phyloP scores from a whole-genome alignment of 164 flowering plant species.

The Cinnamomum micranthum region DNA sequence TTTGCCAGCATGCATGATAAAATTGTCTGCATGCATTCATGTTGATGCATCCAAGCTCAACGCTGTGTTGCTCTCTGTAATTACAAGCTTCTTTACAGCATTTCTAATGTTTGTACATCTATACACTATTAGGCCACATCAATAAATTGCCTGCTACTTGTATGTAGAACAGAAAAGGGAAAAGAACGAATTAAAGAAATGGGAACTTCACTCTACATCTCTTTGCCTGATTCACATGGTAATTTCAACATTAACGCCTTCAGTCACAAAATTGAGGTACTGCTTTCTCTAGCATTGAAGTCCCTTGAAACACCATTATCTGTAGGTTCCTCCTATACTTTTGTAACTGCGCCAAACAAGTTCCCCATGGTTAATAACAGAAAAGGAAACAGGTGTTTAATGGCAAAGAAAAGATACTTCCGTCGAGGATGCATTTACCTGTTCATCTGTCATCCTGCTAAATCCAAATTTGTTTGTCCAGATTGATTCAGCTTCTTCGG shows the following conservation, averaged over 20 bases:
- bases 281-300: constrained; percentile 75
- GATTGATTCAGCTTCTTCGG: constrained; percentile 82
- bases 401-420: background rate
- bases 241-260: background rate
- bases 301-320: constrained; percentile 66
- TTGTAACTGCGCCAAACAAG: constrained; percentile 32
- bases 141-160: background rate
- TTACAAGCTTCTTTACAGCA: background rate
- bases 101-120: background rate
- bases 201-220: background rate
- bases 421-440: constrained; percentile 38
- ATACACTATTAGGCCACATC: no score
- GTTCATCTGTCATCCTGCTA: constrained; percentile 58
- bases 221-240: background rate
- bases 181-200: no score
- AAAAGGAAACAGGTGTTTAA: background rate
- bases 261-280: constrained; percentile 20
- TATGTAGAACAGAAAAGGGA: background rate
- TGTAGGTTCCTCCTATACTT: constrained; percentile 47
- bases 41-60: background rate
- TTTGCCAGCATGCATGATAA: background rate
- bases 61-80: no score
- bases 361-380: background rate
- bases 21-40: background rate
- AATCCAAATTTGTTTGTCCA: constrained; percentile 86